Conservation (phyloP, 1,284 basidiomycete genomes). For the Cryptococcus sp. region DNA sequence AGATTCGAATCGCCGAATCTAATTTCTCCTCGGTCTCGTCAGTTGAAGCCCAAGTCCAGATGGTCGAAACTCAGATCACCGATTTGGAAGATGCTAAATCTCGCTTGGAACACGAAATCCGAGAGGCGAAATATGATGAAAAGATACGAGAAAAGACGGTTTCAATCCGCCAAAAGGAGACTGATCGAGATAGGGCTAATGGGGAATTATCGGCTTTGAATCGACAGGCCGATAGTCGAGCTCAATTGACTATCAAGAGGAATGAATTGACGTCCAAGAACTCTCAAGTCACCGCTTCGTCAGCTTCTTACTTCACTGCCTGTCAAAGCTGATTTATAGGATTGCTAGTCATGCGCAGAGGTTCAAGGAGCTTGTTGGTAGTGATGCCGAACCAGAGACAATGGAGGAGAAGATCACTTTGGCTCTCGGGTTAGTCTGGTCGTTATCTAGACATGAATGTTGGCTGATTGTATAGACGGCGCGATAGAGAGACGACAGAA, state of each 20-base stretch:
- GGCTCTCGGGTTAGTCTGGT: conserved; percentile 54
- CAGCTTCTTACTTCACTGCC: no score
- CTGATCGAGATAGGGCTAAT: conserved; percentile 65
- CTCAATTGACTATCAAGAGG: conserved; percentile 72
- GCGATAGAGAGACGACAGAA: conserved; percentile 60
- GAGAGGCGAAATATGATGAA: conserved; percentile 63
- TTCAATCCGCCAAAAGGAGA: conserved; percentile 62
- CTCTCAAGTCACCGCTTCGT: conserved; percentile 65
- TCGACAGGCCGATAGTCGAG: conserved; percentile 74
- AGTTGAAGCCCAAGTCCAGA: conserved; percentile 58
- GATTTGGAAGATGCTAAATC: conserved; percentile 61
- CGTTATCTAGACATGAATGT: no score
- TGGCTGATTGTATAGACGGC: conserved; percentile 52
- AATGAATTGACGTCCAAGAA: conserved; percentile 63
- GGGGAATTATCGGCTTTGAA: conserved; percentile 69
- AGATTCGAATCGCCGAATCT: conserved; percentile 52
- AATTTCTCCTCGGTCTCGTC: conserved; percentile 58
- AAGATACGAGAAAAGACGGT: conserved; percentile 60
- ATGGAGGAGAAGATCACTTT: conserved; percentile 69
- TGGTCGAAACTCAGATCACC: conserved; percentile 61
- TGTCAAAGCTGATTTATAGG: no score
- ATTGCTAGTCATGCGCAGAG: conserved; percentile 59
- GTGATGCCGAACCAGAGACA: conserved; percentile 57
- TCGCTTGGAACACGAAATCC: conserved; percentile 59
- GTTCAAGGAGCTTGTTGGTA: conserved; percentile 62